These are phyloP conservation scores for Saccharomyces hybrid DNA, from an alignment of 1,139 yeast genomes.

Conservation along the genomic window DNA sequence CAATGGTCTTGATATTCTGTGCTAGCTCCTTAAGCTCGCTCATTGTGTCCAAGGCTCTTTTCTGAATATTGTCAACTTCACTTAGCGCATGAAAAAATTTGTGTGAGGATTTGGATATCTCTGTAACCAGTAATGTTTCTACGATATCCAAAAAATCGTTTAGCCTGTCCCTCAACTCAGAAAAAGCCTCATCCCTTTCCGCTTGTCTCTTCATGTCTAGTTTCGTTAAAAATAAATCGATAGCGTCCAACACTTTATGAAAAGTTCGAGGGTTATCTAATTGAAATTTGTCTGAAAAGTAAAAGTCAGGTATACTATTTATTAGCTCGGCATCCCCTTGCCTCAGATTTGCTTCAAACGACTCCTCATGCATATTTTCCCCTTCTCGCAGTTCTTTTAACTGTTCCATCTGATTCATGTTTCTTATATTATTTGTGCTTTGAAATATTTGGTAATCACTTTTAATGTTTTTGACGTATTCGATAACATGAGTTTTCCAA, in stretches of 20 bases:
- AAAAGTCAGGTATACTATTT: conserved; percentile 54
- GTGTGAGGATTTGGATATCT: conserved; percentile 76
- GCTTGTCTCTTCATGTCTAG: conserved; percentile 22
- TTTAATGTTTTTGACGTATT: conserved; percentile 42
- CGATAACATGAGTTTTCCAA: conserved; percentile 41
- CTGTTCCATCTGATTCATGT: conserved; percentile 38
- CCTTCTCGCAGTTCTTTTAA: conserved; percentile 25
- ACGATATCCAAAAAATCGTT: conserved; percentile 80
- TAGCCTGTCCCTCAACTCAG: conserved; percentile 67
- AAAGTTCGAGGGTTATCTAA: conserved; percentile 86
- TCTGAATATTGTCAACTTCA: conserved; percentile 56
- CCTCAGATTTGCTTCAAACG: conserved; percentile 13
- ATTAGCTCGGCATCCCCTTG: conserved; percentile 6
- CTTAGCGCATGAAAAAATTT: conserved; percentile 80
- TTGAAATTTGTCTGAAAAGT: conserved; percentile 59
- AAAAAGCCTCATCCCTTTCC: conserved; percentile 29
- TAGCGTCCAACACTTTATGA: conserved; percentile 51
- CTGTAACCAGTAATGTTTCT: conserved; percentile 71
- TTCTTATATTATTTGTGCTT: conserved; percentile 29
- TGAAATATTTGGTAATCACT: conserved; percentile 50
- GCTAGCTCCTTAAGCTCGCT: conserved; percentile 42
- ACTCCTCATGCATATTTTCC: conserved; percentile 12
- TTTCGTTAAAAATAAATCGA: conserved; percentile 25
- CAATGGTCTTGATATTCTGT: conserved; percentile 38
- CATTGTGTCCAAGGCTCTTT: conserved; percentile 48